Base-by-base conservation (phyloP, 306 rosid species). In the Malus fusca region DNA sequence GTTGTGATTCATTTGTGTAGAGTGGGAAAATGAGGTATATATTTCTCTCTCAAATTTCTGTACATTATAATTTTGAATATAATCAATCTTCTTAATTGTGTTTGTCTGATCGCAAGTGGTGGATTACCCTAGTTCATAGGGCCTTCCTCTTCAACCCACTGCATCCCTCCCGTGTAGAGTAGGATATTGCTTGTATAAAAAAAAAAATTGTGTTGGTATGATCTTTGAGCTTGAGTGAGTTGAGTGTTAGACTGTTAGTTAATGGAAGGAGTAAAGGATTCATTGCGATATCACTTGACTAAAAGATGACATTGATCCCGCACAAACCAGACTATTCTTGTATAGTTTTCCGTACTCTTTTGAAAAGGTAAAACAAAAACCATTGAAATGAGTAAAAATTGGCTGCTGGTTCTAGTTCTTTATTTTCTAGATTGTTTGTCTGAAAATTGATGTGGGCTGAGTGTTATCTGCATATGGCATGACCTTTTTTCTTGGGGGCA, bases 1-100 rank as follows among this genome's bases (percentile, higher is more conserved):
- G 51, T 21, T 46, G 37, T 76, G 72, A 44, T 77, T 77, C 63
- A 61, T 52, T 62, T 68, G 82, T 62, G 79, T 13, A 17, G 66
- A 77, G 48, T 40, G 18, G 33, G 46, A 44, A n/a, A 11, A 33
- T 65, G 22, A 22, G 25, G 63, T 35, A 51, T 17, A 18, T 48
- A 25, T 40, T 73, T 35, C 13, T 59, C 55, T 6, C 23, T 55
- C n/a, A 12, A 23, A 33, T 13, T 31, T 17, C 6, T 74, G 73
- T 69, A 56, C 35, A 58, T 23, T 33, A n/a, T 22, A 9, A n/a
- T 18, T 64, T 40, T 42, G 14, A 17, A 26, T 26, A 5, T 15
- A 77, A 77, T 26, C 42, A 25, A 40, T 56, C 11, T n/a, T 66
- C 5, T 25, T 68, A 37, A 11, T 74, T 21, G 14, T 15, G 42